Evolutionary conservation across 2,329 filamentous ascomycete genomes (phyloP), one percentile per base, ranked within the genome.

Genomic region (Nemania bipapillata): DNA sequence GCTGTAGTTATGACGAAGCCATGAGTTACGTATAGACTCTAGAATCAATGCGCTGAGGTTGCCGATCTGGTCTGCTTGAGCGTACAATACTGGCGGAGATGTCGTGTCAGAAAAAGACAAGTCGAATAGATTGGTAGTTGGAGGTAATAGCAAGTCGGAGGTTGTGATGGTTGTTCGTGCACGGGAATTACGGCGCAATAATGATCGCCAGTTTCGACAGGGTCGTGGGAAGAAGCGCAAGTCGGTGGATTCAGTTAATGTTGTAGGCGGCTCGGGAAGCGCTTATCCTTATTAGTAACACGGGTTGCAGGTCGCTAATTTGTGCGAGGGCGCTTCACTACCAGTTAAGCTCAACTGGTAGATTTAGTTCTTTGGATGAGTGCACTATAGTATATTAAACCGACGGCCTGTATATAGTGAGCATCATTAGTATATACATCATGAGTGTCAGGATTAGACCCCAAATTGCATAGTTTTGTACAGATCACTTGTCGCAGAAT

Each of bases 161-260:
- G 11, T 30, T 2, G 20, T 37, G 12, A 20, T 40, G 67, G 22
- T 65, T 69, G 63, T 70, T 68, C 68, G 71, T 68, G 73, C 63
- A 69, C 71, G 66, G 65, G 62, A 72, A 78, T 80, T 80, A 81
- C 79, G 79, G 75, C 75, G 76, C 75, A 74, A 74, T 78, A 76
- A 71, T 79, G 80, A 80, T 81, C 78, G 77, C 77, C 78, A 75
- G 79, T 80, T 80, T 80, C 78, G 79, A 76, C 71, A 74, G 73
- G 71, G 72, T 72, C 71, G 67, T 66, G 47, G 68, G 63, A 70
- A 55, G 71, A 73, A 73, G 72, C 69, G 68, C 66, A 52, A 55
- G 50, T 45, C 53, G 70, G 66, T 70, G 30, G 55, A n/a, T 60
- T 63, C 3, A 54, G 59, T 60, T 66, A 40, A 50, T 52, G 68